These are phyloP conservation scores for Thalia dealbata DNA, from an alignment of 176 grass and related monocot genomes.

Conservation along the genomic window DNA sequence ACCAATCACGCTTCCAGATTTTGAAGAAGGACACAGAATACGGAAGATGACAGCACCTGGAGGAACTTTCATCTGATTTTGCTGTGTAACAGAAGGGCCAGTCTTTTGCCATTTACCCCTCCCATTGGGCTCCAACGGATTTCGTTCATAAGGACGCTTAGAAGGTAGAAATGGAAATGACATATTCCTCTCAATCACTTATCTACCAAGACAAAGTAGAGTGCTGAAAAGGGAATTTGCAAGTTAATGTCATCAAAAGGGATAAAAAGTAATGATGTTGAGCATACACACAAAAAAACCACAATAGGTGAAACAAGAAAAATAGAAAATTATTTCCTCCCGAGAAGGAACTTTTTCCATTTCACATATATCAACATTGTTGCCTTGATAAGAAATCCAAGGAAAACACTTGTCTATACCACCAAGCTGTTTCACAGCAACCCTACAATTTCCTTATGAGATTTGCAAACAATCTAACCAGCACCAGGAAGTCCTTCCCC, in stretches of 20 bases:
- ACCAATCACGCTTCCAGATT: slow-evolving; percentile 78
- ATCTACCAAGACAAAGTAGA: not conserved
- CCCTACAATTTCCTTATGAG: too few relatives aligned
- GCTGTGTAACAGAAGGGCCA: slow-evolving; percentile 21
- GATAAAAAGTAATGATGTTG: not conserved
- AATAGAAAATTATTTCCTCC: too few relatives aligned
- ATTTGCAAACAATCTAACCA: too few relatives aligned
- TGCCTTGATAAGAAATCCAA: too few relatives aligned
- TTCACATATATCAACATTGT: not conserved
- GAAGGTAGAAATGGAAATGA: slow-evolving; percentile 39
- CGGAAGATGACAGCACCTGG: slow-evolving; percentile 44
- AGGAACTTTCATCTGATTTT: slow-evolving; percentile 32
- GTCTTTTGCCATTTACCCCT: slow-evolving; percentile 67
- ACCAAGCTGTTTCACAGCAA: too few relatives aligned
- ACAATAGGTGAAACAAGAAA: too few relatives aligned
- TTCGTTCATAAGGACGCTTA: slow-evolving; percentile 67
- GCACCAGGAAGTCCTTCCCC: too few relatives aligned
- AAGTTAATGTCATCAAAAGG: not conserved
- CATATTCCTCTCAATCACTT: slow-evolving; percentile 29
- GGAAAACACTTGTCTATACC: too few relatives aligned
- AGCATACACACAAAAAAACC: not conserved
- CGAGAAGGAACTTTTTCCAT: not conserved
- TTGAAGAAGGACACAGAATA: slow-evolving; percentile 60
- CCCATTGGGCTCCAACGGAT: slow-evolving; percentile 31
- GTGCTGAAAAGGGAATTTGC: not conserved